Percentiles rank a stretch among this genome's conserved stretches.
Evolutionary conservation across 768 basidiomycete species (phyloP).

Genomic region (Lentinula edodes): DNA sequence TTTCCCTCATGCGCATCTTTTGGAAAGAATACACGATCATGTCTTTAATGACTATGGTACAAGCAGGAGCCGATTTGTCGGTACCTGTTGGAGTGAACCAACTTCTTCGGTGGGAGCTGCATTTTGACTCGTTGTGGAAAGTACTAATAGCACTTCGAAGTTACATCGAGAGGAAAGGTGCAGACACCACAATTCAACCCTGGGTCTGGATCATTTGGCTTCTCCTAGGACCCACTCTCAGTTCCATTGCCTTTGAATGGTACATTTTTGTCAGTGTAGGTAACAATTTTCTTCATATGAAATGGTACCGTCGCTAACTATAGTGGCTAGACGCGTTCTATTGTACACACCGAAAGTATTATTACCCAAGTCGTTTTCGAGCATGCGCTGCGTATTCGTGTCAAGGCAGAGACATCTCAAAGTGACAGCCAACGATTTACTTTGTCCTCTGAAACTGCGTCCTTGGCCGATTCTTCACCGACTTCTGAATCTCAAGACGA

Average conservation of each 20-base stretch:
- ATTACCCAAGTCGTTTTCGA: constrained; percentile 20
- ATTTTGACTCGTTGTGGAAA: neutral
- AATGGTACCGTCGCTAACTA: neutral
- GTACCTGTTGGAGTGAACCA: constrained; percentile 3
- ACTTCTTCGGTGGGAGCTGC: constrained; percentile 4
- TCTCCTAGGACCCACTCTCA: constrained; percentile 39
- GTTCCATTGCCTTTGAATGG: constrained; percentile 42
- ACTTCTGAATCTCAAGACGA: neutral
- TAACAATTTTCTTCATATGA: neutral
- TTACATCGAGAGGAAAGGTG: constrained; percentile 52
- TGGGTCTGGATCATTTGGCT: constrained; percentile 63
- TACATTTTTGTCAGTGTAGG: constrained; percentile 43
- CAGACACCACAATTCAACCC: constrained; percentile 41
- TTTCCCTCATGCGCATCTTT: neutral
- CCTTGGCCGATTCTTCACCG: neutral
- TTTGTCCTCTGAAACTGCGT: neutral
- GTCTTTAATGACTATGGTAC: neutral
- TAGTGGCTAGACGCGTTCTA: constrained; percentile 10
- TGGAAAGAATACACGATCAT: neutral
- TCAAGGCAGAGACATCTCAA: constrained; percentile 31
- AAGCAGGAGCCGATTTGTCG: neutral
- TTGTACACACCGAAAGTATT: constrained; percentile 18
- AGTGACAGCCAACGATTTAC: neutral
- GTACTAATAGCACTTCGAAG: constrained; percentile 23
- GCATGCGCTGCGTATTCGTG: constrained; percentile 40